phyloP scores from a whole-genome alignment of 2,329 filamentous ascomycete genomes.

The Cladosporium sp. region DNA sequence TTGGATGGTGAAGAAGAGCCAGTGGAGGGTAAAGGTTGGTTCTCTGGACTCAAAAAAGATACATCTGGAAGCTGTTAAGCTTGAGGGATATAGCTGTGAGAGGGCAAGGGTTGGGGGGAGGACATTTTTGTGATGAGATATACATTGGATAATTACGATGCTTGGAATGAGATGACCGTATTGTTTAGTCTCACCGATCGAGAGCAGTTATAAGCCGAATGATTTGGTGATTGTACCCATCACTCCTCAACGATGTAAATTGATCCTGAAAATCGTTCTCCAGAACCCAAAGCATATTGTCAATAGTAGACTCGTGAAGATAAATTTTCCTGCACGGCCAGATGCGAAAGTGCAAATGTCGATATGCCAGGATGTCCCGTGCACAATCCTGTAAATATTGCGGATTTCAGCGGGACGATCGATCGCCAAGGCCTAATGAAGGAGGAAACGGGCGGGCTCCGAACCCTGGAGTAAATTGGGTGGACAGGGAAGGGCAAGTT shows the following conservation, averaged over 20 bases:
- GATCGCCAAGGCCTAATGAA: conserved; percentile 9
- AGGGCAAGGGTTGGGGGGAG: conserved; percentile 30
- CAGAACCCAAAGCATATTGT: background rate
- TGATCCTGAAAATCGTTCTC: background rate
- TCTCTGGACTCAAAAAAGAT: conserved; percentile 29
- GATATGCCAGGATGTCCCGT: background rate
- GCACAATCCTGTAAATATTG: background rate
- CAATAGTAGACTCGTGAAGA: background rate
- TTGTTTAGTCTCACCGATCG: background rate
- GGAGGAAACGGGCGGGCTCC: conserved; percentile 16
- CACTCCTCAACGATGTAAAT: background rate
- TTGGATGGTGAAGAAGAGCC: conserved; percentile 33
- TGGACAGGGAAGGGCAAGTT: too few relatives aligned
- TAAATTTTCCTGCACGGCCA: background rate
- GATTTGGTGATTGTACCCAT: background rate
- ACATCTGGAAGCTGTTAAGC: conserved; percentile 36
- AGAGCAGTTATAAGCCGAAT: background rate
- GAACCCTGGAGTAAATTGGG: conserved; percentile 1
- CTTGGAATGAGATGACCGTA: background rate
- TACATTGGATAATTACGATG: background rate
- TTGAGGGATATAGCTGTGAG: conserved; percentile 35
- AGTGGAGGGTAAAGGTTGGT: conserved; percentile 31
- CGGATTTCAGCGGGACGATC: conserved; percentile 17
- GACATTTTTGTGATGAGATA: conserved; percentile 26
- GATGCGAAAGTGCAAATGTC: conserved; percentile 12